Percentiles rank a stretch among this genome's conserved stretches.
These are phyloP conservation scores for Wickerhamiella hasegawae DNA, from an alignment of 805 yeast genomes.

Conservation along the genomic window DNA sequence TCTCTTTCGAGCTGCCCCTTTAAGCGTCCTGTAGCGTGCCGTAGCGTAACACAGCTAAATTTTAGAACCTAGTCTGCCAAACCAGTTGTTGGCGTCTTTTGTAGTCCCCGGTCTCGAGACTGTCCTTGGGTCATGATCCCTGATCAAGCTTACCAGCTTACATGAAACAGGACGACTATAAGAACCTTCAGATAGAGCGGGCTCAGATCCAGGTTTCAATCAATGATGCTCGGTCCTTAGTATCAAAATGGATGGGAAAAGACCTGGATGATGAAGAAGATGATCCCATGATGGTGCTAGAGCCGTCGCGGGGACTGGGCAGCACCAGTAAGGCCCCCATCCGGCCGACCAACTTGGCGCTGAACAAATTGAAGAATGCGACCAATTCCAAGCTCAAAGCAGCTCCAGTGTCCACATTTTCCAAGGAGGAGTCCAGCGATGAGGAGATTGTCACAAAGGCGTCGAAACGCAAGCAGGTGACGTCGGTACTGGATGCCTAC, in stretches of 20 bases:
- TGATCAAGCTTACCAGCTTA: no score
- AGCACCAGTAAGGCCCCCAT: background rate
- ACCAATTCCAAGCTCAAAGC: no score
- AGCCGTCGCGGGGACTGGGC: constrained; percentile 10
- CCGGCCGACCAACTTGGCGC: background rate
- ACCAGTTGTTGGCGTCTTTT: no score
- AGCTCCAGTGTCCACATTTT: no score
- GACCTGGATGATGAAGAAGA: constrained; percentile 5
- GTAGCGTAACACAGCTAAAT: no score
- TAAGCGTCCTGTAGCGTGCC: constrained; percentile 10
- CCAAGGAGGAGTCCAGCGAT: constrained; percentile 1
- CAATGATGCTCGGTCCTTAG: constrained; percentile 11
- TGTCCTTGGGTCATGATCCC: no score
- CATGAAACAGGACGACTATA: constrained; percentile 5
- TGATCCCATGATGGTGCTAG: no score
- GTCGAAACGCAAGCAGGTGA: background rate
- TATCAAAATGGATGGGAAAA: constrained; percentile 11
- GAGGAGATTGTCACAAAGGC: background rate
- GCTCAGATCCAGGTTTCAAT: constrained; percentile 10
- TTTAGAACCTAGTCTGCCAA: no score
- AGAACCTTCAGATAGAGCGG: constrained; percentile 12
- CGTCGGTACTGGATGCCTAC: constrained; percentile 9
- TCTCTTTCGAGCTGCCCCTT: constrained; percentile 32
- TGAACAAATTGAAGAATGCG: no score
- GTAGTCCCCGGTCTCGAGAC: no score